These are phyloP conservation scores for Actinomortierella ambigua DNA, from an alignment of 371 early-diverging fungal species.

Conservation along the genomic window DNA sequence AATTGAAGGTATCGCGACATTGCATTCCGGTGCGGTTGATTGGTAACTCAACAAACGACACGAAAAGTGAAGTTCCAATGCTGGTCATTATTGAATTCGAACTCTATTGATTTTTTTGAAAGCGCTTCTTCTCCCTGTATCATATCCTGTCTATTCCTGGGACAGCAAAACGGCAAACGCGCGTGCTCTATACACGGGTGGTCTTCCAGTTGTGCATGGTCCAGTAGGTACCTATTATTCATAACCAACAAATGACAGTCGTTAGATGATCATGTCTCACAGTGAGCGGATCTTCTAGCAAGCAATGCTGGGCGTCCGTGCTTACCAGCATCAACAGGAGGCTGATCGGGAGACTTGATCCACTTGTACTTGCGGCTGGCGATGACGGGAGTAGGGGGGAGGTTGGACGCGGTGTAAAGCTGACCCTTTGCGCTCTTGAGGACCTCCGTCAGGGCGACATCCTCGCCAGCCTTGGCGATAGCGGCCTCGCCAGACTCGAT, in stretches of 20 bases:
- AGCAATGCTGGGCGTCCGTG: too few relatives aligned
- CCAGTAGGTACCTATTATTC: constrained; percentile 18
- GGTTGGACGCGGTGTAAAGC: constrained; percentile 49
- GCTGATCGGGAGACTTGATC: constrained; percentile 34
- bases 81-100: not conserved
- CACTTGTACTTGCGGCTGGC: constrained; percentile 31
- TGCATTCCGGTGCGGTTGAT: too few relatives aligned
- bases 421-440: constrained; percentile 46
- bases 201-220: constrained; percentile 24
- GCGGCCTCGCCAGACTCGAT: constrained; percentile 46
- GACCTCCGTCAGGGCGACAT: constrained; percentile 44
- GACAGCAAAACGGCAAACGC: not conserved
- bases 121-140: not conserved
- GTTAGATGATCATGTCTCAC: not conserved
- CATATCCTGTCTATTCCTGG: not conserved
- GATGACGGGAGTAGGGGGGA: constrained; percentile 55
- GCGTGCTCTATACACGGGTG: not conserved
- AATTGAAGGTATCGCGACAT: too few relatives aligned
- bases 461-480: constrained; percentile 35
- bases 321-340: constrained; percentile 39
- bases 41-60: not conserved
- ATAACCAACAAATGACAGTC: not conserved
- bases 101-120: constrained; percentile 2
- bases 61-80: not conserved
- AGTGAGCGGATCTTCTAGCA: too few relatives aligned